Evolutionary conservation across 306 rosid species (phyloP).

Genomic region (Quercus cerris): DNA sequence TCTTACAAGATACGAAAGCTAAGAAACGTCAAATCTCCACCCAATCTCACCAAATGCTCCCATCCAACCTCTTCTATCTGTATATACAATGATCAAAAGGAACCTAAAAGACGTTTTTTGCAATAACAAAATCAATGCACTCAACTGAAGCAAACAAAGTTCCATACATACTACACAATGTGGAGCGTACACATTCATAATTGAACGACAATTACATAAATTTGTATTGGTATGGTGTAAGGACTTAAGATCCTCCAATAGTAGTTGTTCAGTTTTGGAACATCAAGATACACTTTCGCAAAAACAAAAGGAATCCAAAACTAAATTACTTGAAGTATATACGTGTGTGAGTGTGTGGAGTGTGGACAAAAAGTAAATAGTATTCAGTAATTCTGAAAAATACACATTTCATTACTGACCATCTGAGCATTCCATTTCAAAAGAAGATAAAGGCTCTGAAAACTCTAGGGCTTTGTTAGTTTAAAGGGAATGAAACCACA

Average conservation of each 20-base stretch:
- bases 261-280: background rate
- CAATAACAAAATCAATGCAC: background rate
- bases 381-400: background rate
- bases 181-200: background rate
- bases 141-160: background rate
- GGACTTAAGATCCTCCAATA: background rate
- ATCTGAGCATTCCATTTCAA: background rate
- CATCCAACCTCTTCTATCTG: conserved; percentile 49
- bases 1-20: conserved; percentile 33
- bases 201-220: background rate
- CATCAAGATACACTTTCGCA: background rate
- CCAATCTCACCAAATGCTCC: conserved; percentile 27
- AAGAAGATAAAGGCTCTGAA: background rate
- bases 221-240: background rate
- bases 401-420: background rate
- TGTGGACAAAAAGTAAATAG: background rate
- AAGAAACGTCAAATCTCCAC: conserved; percentile 32
- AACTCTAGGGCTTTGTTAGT: background rate
- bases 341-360: no score
- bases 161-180: background rate
- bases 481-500: background rate
- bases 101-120: background rate
- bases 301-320: background rate
- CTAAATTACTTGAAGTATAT: background rate
- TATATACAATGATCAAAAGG: conserved; percentile 9